Conservation (phyloP, 2,329 filamentous ascomycete species). For the Aspergillus viridinutans region DNA sequence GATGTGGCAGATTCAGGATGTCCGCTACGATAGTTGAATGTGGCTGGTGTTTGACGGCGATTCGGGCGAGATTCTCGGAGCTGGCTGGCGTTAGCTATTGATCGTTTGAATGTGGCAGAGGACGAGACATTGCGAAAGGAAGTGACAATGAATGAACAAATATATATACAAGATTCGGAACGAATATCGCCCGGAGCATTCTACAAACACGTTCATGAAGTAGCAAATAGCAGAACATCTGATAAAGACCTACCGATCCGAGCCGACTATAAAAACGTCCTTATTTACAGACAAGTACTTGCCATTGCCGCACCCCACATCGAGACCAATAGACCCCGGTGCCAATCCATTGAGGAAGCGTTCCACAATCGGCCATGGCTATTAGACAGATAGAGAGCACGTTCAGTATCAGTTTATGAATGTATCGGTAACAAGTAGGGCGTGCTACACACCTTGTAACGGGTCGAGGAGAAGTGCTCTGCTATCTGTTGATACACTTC, state of each 20-base stretch:
- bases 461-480: conserved; percentile 46
- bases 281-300: conserved; percentile 85
- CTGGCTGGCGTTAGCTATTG: conserved; percentile 42
- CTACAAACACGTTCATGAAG: conserved; percentile 3
- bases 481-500: conserved; percentile 68
- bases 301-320: conserved; percentile 94
- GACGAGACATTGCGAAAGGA: not conserved
- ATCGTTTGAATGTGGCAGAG: conserved; percentile 1
- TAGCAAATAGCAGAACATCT: conserved; percentile 10
- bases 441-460: conserved; percentile 55
- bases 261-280: conserved; percentile 73
- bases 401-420: not conserved
- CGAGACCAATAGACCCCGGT: conserved; percentile 74
- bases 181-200: not conserved
- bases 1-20: conserved; percentile 77
- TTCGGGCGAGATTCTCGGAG: conserved; percentile 55
- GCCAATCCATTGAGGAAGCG: conserved; percentile 65
- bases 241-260: conserved; percentile 63
- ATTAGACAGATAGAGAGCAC: not conserved
- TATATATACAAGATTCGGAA: not conserved
- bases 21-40: conserved; percentile 76
- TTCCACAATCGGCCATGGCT: conserved; percentile 90
- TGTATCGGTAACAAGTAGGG: conserved; percentile 12
- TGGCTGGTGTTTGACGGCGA: conserved; percentile 55
- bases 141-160: not conserved